Conservation (phyloP, 805 yeast species). For the Saccharomyces cerevisiae region DNA sequence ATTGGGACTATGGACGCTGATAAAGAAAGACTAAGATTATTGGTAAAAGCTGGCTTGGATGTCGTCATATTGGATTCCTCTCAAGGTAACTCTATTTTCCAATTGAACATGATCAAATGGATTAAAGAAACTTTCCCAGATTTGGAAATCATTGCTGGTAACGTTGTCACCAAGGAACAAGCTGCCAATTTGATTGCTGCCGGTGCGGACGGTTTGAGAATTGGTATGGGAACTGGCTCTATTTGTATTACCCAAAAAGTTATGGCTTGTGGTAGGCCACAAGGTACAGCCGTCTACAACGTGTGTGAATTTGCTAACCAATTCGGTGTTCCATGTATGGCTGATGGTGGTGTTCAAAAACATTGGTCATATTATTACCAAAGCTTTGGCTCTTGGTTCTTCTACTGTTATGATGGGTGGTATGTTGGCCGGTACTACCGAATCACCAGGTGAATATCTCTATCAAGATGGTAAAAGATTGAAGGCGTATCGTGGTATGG, state of each 20-base stretch:
- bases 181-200: constrained; percentile 91
- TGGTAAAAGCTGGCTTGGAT: constrained; percentile 94
- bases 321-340: constrained; percentile 97
- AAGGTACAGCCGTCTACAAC: constrained; percentile 95
- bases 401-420: constrained; percentile 99
- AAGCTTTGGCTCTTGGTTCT: constrained; percentile 95
- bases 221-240: constrained; percentile 99
- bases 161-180: constrained; percentile 73
- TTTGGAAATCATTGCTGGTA: constrained; percentile 49
- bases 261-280: constrained; percentile 99
- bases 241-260: constrained; percentile 99
- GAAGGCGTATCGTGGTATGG: constrained; percentile 98
- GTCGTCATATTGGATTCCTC: constrained; percentile 93
- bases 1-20: constrained; percentile 91
- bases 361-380: constrained; percentile 96
- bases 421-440: constrained; percentile 95
- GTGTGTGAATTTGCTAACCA: constrained; percentile 89
- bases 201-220: constrained; percentile 96
- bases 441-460: constrained; percentile 96
- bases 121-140: constrained; percentile 73
- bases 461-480: constrained; percentile 41
- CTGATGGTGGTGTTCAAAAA: constrained; percentile 99
- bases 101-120: constrained; percentile 87
- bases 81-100: constrained; percentile 95
- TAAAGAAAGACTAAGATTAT: constrained; percentile 69